Percentiles rank a stretch among this genome's conserved stretches.
Evolutionary conservation across 2,329 filamentous ascomycete genomes (phyloP).

Genomic region (Phialemonium atrogriseum): DNA sequence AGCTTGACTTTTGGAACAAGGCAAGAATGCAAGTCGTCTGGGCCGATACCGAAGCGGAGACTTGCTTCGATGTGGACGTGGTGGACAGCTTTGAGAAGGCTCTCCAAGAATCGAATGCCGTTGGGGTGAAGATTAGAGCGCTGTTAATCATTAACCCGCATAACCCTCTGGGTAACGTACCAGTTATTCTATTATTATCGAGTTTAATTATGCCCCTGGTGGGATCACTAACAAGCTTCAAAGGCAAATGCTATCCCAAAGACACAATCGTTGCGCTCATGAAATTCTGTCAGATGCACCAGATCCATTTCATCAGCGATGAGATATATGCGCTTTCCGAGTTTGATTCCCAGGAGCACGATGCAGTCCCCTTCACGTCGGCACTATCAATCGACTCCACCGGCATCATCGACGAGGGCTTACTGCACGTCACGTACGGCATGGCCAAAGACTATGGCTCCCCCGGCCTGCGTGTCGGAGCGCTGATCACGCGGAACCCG

Average conservation of each 20-base stretch:
- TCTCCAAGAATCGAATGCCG: slow-evolving; percentile 21
- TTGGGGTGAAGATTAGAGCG: slow-evolving; percentile 31
- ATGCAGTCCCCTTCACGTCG: slow-evolving; percentile 34
- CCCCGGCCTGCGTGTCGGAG: slow-evolving; percentile 42
- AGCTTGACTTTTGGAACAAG: slow-evolving; percentile 36
- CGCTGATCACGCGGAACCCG: slow-evolving; percentile 30
- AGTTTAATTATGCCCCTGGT: too few species aligned
- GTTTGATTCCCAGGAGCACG: slow-evolving; percentile 27
- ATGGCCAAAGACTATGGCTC: slow-evolving; percentile 42
- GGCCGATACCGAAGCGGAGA: slow-evolving; percentile 30
- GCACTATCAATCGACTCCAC: slow-evolving; percentile 34
- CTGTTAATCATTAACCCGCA: slow-evolving; percentile 45
- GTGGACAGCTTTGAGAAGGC: slow-evolving; percentile 37
- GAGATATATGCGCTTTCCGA: slow-evolving; percentile 49
- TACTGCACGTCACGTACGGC: slow-evolving; percentile 42
- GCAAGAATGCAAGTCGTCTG: slow-evolving; percentile 35
- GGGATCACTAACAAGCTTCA: too few species aligned
- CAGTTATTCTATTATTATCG: too few species aligned
- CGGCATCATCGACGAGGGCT: slow-evolving; percentile 33
- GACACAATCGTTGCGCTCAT: slow-evolving; percentile 33
- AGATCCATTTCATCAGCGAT: slow-evolving; percentile 47
- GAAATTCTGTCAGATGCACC: slow-evolving; percentile 38
- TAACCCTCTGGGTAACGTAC: slow-evolving; percentile 37
- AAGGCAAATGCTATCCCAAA: slow-evolving; percentile 32
- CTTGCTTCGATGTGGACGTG: slow-evolving; percentile 33